phyloP scores from a whole-genome alignment of 371 early-diverging fungal species.

The Lichtheimia ramosa region DNA sequence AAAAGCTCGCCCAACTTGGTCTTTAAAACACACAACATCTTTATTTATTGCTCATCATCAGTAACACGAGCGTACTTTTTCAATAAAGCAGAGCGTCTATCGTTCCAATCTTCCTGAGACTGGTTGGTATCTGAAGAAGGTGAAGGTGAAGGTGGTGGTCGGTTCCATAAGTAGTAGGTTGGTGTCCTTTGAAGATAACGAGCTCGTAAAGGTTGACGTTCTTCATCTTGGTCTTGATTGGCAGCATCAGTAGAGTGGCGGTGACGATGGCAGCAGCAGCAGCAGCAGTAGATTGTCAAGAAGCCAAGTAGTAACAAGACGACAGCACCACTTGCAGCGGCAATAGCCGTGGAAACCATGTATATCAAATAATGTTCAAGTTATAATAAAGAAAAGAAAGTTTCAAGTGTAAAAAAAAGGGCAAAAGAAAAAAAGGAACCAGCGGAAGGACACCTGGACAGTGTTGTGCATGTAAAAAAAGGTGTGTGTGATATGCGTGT shows the following conservation, averaged over 20 bases:
- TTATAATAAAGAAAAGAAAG: slow-evolving; percentile 1
- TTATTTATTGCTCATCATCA: neutral
- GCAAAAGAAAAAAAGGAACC: neutral
- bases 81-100: slow-evolving; percentile 13
- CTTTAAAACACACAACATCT: neutral
- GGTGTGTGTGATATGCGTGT: no score
- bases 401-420: neutral
- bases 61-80: slow-evolving; percentile 18
- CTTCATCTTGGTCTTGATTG: slow-evolving; percentile 5
- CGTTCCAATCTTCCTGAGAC: slow-evolving; percentile 9
- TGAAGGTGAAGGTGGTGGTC: slow-evolving; percentile 10
- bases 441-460: no score
- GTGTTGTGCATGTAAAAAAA: no score
- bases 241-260: neutral
- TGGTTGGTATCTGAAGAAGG: slow-evolving; percentile 2
- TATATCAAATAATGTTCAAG: neutral
- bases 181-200: slow-evolving; percentile 15
- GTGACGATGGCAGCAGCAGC: slow-evolving; percentile 1
- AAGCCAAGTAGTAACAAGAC: neutral
- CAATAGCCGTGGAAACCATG: neutral
- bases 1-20: neutral
- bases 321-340: neutral
- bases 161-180: slow-evolving; percentile 22
- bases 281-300: slow-evolving; percentile 7
- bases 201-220: slow-evolving; percentile 6